phyloP scores from a whole-genome alignment of 1,284 basidiomycete species.

The Agroathelia rolfsii region DNA sequence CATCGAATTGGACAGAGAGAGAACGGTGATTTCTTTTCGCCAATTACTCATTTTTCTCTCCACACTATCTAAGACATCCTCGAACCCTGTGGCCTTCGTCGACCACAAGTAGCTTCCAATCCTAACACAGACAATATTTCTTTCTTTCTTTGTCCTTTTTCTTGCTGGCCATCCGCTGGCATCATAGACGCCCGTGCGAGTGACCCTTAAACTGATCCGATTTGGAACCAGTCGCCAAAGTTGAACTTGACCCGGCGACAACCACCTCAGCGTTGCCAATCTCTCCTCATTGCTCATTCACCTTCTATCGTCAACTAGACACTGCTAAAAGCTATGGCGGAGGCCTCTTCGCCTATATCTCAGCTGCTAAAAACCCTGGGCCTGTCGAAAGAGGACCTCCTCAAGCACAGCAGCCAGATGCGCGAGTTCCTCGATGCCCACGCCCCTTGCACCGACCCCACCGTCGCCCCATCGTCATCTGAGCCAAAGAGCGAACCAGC shows the following conservation, averaged over 20 bases:
- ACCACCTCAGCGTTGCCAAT: too few relatives aligned
- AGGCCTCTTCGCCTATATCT: conserved; percentile 44
- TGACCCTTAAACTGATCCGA: too few relatives aligned
- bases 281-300: too few relatives aligned
- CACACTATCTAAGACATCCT: background rate
- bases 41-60: background rate
- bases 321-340: too few relatives aligned
- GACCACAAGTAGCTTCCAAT: too few relatives aligned
- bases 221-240: too few relatives aligned
- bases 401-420: conserved; percentile 61
- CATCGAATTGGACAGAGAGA: background rate
- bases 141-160: conserved; percentile 4
- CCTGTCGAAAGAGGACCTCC: conserved; percentile 60
- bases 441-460: conserved; percentile 31
- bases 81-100: too few relatives aligned
- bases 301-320: too few relatives aligned
- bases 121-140: too few relatives aligned
- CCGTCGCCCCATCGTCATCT: conserved; percentile 26
- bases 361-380: conserved; percentile 56
- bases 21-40: background rate
- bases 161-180: conserved; percentile 1
- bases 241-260: too few relatives aligned
- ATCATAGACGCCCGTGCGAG: conserved; percentile 18
- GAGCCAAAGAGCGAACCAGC: conserved; percentile 7
- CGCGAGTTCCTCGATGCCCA: conserved; percentile 58